Percentiles rank a stretch among this genome's conserved stretches.
These are phyloP conservation scores for Prunus campanulata DNA, from an alignment of 306 rosid species.

Conservation along the genomic window DNA sequence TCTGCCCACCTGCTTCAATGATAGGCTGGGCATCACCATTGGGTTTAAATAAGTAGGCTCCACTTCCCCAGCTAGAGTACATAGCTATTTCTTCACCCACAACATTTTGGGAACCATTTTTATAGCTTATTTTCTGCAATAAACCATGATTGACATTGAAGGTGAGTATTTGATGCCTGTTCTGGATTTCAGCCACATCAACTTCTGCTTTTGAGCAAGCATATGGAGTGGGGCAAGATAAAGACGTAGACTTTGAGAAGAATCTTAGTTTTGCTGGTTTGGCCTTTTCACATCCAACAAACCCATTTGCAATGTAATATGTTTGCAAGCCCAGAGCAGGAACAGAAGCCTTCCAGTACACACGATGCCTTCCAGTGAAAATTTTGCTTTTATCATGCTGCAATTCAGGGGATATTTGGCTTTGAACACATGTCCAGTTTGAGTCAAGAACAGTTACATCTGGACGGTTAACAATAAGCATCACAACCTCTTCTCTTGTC, in stretches of 20 bases:
- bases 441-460: slow-evolving; percentile 75
- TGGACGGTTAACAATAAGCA: slow-evolving; percentile 71
- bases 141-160: slow-evolving; percentile 68
- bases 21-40: slow-evolving; percentile 69
- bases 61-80: slow-evolving; percentile 74
- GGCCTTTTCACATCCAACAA: slow-evolving; percentile 69
- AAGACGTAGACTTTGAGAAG: slow-evolving; percentile 49
- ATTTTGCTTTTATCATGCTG: slow-evolving; percentile 63
- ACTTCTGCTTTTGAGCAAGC: slow-evolving; percentile 54
- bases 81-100: slow-evolving; percentile 85
- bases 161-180: slow-evolving; percentile 67
- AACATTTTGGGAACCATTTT: slow-evolving; percentile 41
- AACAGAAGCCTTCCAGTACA: slow-evolving; percentile 76
- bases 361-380: slow-evolving; percentile 83
- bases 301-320: slow-evolving; percentile 63
- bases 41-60: slow-evolving; percentile 92
- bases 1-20: slow-evolving; percentile 63
- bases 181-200: slow-evolving; percentile 61
- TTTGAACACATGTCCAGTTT: slow-evolving; percentile 70
- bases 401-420: slow-evolving; percentile 88
- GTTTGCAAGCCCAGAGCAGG: slow-evolving; percentile 90
- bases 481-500: slow-evolving; percentile 85
- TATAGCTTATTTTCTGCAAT: slow-evolving; percentile 59
- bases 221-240: slow-evolving; percentile 72
- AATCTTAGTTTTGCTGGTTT: slow-evolving; percentile 62